A percentile compares a stretch with the other conserved stretches of the same genome.
Evolutionary conservation across 179 eudicot species (phyloP).

Genomic region (Beta corolliflora): DNA sequence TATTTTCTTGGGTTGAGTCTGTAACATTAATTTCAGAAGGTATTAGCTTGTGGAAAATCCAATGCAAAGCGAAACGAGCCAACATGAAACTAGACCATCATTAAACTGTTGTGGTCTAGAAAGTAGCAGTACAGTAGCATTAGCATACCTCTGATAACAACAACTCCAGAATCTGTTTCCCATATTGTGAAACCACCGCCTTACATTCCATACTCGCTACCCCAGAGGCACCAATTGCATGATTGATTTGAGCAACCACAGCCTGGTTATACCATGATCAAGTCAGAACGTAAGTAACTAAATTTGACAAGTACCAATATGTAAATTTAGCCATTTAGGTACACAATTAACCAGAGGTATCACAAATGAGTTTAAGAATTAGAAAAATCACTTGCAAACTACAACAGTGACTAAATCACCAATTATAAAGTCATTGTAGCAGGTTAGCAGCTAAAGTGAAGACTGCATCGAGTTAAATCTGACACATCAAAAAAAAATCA

Average conservation of each 20-base stretch:
- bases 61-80: background rate
- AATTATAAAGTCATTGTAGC: background rate
- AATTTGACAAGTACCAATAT: background rate
- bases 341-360: background rate
- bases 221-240: conserved; percentile 54
- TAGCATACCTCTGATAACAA: conserved; percentile 36
- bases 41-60: background rate
- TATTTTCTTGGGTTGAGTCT: conserved; percentile 43
- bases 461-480: background rate
- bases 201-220: conserved; percentile 48
- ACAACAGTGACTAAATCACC: background rate
- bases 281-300: background rate
- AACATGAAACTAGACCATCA: background rate
- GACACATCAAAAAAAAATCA: background rate
- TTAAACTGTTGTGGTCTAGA: background rate
- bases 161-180: conserved; percentile 42
- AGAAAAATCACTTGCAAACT: background rate
- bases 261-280: conserved; percentile 23
- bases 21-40: background rate
- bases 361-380: background rate
- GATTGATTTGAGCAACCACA: conserved; percentile 52
- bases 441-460: background rate
- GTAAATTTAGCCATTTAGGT: background rate
- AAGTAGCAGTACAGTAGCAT: background rate
- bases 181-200: conserved; percentile 46